Evolutionary conservation across 2,329 filamentous ascomycete species (phyloP).

Genomic region (Arthrobotrys megalospora): DNA sequence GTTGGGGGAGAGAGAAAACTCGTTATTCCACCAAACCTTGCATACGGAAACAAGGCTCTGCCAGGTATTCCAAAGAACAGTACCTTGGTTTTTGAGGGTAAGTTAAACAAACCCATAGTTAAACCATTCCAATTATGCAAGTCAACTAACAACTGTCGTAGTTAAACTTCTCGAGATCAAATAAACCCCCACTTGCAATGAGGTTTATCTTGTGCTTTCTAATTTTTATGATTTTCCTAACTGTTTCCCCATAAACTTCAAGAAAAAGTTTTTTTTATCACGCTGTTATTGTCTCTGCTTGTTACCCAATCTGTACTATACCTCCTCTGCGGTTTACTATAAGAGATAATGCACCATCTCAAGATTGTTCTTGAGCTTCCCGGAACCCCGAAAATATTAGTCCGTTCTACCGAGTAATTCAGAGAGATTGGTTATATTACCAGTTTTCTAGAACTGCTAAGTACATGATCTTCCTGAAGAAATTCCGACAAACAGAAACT

Average conservation of each 20-base stretch:
- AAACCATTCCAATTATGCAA: not conserved
- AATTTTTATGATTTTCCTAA: conserved; percentile 17
- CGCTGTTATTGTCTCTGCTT: conserved; percentile 8
- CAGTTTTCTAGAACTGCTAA: too few relatives aligned
- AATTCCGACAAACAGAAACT: too few relatives aligned
- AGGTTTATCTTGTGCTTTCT: not conserved
- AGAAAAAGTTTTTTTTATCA: conserved; percentile 27
- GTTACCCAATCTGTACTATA: conserved; percentile 40
- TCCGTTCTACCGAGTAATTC: too few relatives aligned
- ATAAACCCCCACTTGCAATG: conserved; percentile 69
- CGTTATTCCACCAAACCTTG: conserved; percentile 87
- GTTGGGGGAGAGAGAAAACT: conserved; percentile 94
- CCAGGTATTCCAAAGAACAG: conserved; percentile 93
- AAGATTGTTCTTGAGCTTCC: not conserved
- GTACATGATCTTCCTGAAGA: too few relatives aligned
- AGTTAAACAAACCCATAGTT: conserved; percentile 49
- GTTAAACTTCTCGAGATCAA: conserved; percentile 88
- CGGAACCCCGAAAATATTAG: not conserved
- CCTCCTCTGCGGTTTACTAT: not conserved
- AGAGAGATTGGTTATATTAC: too few relatives aligned
- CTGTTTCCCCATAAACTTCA: conserved; percentile 1
- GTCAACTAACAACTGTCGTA: conserved; percentile 39
- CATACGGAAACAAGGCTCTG: conserved; percentile 86
- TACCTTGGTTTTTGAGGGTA: conserved; percentile 85
- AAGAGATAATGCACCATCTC: conserved; percentile 3